Evolutionary conservation across 2,329 filamentous ascomycete genomes (phyloP), one percentile per base, ranked within the genome.

Genomic region (Penicillium janthinellum): DNA sequence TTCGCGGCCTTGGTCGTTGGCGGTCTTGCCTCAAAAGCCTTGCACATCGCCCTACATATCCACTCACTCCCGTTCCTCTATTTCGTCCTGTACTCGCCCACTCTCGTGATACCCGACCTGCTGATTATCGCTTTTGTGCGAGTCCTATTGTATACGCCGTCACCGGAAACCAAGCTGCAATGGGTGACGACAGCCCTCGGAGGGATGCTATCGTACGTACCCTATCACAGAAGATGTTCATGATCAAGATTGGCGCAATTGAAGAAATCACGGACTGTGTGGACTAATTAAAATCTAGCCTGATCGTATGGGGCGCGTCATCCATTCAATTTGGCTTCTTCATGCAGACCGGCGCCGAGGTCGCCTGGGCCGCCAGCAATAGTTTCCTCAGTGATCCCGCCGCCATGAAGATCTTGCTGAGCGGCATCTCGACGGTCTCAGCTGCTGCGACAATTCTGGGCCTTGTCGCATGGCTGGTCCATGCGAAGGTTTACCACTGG

Each of bases 251-350:
- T 39, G 35, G 34, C 12, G 17, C 14, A 28, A 28, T 25, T 39
- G 34, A 17, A 41, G 12, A 35, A 28, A n/a, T 2, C 1, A 12
- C 10, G 7, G 4, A 42, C 15, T 31, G 25, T 34, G 22, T 39
- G 39, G 42, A 12, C 50, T 31, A 6, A 14, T 17, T 25, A 4
- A 35, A 47, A 31, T 35, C 11, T 38, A 55, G 52, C 11, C 14
- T 55, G 17, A 55, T 28, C 41, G 52, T 55, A 34, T 55, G 52
- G 54, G 70, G 65, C 22, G 70, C 73, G 2, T 70, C 74, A 11
- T 71, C 75, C 34, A 65, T 72, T 14, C 74, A 76, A 58, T 73
- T 78, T 53, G 72, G 72, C 37, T 78, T 78, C 64, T 78, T 75
- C 59, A 62, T 76, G 52, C 73, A 77, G 58, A 78, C 76, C 1